Evolutionary conservation across 169 alveolate genomes (phyloP).

Genomic region (Eimeria tenella): DNA sequence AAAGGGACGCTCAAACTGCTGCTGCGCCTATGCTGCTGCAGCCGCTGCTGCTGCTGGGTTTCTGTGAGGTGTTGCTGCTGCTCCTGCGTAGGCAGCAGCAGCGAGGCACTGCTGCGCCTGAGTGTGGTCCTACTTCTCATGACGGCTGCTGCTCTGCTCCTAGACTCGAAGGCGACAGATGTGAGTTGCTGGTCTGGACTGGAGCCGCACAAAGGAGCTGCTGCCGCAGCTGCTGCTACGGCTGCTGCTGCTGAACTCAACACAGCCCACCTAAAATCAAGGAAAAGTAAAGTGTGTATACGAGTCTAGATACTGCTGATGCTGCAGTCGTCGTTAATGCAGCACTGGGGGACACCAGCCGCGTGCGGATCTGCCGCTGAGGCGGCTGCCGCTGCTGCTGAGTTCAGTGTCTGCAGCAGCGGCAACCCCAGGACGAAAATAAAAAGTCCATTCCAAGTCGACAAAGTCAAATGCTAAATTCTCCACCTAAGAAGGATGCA

Average conservation of each 20-base stretch:
- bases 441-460: background rate
- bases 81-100: background rate
- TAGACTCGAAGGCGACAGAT: background rate
- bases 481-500: background rate
- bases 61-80: background rate
- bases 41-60: constrained; percentile 30
- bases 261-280: background rate
- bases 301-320: background rate
- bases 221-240: constrained; percentile 7
- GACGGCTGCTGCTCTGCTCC: background rate
- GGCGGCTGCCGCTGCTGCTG: constrained; percentile 29
- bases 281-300: background rate
- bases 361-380: constrained; percentile 30
- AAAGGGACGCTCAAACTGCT: constrained; percentile 30
- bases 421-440: background rate
- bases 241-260: background rate
- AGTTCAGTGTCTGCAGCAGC: constrained; percentile 33
- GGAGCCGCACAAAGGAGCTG: background rate
- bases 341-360: background rate
- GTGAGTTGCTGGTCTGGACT: constrained; percentile 33
- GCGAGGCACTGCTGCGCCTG: constrained; percentile 59
- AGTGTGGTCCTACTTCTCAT: constrained; percentile 31
- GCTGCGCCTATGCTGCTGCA: constrained; percentile 32
- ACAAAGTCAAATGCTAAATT: background rate
- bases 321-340: background rate